These are phyloP conservation scores for Tricholoma hemisulphureum DNA, from an alignment of 768 basidiomycete species.

Conservation along the genomic window DNA sequence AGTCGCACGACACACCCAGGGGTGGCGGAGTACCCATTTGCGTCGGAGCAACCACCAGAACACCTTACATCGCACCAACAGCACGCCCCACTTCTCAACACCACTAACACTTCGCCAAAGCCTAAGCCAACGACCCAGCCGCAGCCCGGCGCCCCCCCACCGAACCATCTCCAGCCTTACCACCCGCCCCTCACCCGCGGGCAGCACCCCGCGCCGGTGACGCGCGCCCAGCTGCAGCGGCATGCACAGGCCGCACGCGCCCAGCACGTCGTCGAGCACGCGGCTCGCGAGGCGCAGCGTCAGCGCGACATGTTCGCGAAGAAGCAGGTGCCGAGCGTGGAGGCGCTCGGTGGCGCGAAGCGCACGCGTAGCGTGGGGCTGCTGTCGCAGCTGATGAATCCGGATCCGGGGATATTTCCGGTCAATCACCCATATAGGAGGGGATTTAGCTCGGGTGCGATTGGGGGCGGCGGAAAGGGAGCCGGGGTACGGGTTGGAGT, in stretches of 20 bases:
- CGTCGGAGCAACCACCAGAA: too few species aligned
- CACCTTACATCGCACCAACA: too few species aligned
- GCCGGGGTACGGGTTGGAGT: too few species aligned
- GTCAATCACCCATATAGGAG: constrained; percentile 56
- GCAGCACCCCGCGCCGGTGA: neutral
- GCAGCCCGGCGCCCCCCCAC: constrained; percentile 12
- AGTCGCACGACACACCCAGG: constrained; percentile 3
- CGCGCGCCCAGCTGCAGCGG: neutral
- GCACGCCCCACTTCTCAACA: too few species aligned
- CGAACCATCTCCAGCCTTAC: constrained; percentile 13
- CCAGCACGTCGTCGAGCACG: constrained; percentile 40
- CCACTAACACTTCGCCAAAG: too few species aligned
- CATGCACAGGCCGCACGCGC: constrained; percentile 18
- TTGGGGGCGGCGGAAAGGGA: constrained; percentile 37
- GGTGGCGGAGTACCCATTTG: too few species aligned
- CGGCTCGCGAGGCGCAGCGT: constrained; percentile 60
- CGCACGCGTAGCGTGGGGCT: constrained; percentile 49
- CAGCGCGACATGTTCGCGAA: constrained; percentile 74
- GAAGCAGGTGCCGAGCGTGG: constrained; percentile 61
- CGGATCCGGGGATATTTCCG: constrained; percentile 61
- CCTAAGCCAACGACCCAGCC: constrained; percentile 26
- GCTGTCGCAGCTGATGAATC: constrained; percentile 69
- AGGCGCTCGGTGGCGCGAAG: constrained; percentile 41
- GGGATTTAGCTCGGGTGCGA: constrained; percentile 48
- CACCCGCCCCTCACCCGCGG: constrained; percentile 12